Base-by-base conservation (phyloP, 73 alveolate species). In the Stentor roeselii region DNA sequence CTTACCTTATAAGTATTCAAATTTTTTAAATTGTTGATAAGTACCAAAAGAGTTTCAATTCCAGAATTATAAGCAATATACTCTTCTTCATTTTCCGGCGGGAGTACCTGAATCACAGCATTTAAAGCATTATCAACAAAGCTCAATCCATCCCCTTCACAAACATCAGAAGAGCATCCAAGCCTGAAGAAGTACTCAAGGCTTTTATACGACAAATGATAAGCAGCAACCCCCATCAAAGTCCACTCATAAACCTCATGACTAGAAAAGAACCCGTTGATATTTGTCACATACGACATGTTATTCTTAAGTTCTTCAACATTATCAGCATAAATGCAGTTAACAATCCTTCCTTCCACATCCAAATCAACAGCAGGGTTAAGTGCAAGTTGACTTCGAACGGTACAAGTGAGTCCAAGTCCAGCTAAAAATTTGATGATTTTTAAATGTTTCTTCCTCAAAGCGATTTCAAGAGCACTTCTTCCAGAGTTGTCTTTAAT, bases 1-100 rank as follows among this genome's bases (percentile, higher is more conserved):
- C 80, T 67, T 21, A 40, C 42, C 11, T 27, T 21, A 67, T 67
- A 67, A n/a, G 37, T n/a, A 1, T 21, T 67, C 21, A 21, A 30
- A 32, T 67, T 32, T 2, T 34, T 67, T 30, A 67, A 14, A 27
- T 32, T 21, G 41, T 67, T 40, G 21, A 67, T 15, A 15, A 67
- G 34, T 11, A 67, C 14, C 34, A 34, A 27, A 27, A 67, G 34
- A 32, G 42, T 27, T 2, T 67, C 80, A 21, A 67, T 67, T 2
- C 80, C 80, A 30, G 80, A 14, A 32, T 67, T 67, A 40, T 27
- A 21, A 27, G 21, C 41, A 67, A 67, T 34, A 67, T 21, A 67
- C 2, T 67, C 80, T 67, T 67, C 80, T 67, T 67, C 80, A 67
- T 32, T 67, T 67, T 67, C 80, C 11, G 80, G 80, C 14, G 80